A percentile compares a stretch with the other conserved stretches of the same genome.
Conservation (phyloP, 352 stramenopile species). For the Pythium guiyangense region DNA sequence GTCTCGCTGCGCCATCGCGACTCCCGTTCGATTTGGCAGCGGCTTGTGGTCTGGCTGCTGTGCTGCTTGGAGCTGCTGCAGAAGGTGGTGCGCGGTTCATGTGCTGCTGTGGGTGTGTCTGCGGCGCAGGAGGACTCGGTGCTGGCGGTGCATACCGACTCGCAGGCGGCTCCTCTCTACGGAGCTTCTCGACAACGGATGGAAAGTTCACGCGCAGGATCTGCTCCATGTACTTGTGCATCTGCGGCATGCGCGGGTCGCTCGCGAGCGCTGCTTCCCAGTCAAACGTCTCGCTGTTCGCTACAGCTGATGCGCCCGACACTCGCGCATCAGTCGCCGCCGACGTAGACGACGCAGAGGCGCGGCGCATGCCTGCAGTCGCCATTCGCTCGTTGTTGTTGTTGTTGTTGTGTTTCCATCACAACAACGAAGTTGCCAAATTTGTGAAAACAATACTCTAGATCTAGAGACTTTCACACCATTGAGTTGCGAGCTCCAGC, state of each 20-base stretch:
- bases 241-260: slow-evolving; percentile 21
- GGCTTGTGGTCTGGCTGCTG: neutral
- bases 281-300: slow-evolving; percentile 12
- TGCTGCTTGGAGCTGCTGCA: no score
- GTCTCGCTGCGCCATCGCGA: neutral
- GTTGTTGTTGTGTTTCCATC: no score
- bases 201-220: slow-evolving; percentile 18
- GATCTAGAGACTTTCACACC: no score
- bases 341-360: no score
- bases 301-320: neutral
- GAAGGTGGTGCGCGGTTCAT: neutral
- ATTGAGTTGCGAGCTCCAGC: no score
- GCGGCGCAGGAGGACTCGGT: neutral
- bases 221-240: slow-evolving; percentile 23
- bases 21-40: neutral
- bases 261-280: slow-evolving; percentile 26
- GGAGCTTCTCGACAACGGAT: neutral
- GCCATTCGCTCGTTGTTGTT: no score
- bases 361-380: no score
- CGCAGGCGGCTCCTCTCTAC: slow-evolving; percentile 3
- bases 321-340: no score
- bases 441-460: no score
- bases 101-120: neutral
- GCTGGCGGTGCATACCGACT: neutral
- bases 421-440: no score